These are phyloP conservation scores for Phytopythium delawarense DNA, from an alignment of 352 stramenopile genomes.

Conservation along the genomic window DNA sequence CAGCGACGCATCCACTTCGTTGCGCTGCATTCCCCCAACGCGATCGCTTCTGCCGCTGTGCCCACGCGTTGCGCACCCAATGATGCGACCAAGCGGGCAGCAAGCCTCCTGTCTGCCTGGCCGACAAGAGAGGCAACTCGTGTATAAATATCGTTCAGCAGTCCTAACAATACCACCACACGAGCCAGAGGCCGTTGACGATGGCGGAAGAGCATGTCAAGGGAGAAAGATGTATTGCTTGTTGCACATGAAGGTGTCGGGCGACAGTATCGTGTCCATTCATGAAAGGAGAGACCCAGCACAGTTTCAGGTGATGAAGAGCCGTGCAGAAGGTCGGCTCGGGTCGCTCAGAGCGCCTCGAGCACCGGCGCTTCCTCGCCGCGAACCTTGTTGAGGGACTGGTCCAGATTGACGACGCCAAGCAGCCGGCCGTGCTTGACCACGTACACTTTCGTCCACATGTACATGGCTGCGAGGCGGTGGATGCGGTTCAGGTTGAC, in stretches of 20 bases:
- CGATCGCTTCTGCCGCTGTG: neutral
- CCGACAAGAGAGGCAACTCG: neutral
- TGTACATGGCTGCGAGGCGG: constrained; percentile 73
- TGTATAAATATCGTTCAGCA: constrained; percentile 2
- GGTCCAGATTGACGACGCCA: constrained; percentile 64
- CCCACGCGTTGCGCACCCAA: neutral
- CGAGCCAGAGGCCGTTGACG: too few relatives aligned
- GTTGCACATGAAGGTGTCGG: neutral
- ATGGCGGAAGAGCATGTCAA: too few relatives aligned
- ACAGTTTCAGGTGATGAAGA: neutral
- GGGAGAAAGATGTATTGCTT: neutral
- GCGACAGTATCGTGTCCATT: neutral
- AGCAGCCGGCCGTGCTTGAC: constrained; percentile 64
- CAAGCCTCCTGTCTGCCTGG: neutral
- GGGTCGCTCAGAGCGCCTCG: constrained; percentile 1
- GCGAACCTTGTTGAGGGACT: constrained; percentile 47
- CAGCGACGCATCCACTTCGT: constrained; percentile 71
- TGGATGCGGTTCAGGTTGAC: constrained; percentile 72
- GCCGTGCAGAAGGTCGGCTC: too few relatives aligned
- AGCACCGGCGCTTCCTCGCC: constrained; percentile 43
- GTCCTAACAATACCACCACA: neutral
- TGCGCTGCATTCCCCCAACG: constrained; percentile 56
- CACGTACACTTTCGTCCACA: constrained; percentile 83
- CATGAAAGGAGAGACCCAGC: neutral
- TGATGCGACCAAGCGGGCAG: neutral